phyloP scores from a whole-genome alignment of 441 rosid genomes.

The Populus hybrid region DNA sequence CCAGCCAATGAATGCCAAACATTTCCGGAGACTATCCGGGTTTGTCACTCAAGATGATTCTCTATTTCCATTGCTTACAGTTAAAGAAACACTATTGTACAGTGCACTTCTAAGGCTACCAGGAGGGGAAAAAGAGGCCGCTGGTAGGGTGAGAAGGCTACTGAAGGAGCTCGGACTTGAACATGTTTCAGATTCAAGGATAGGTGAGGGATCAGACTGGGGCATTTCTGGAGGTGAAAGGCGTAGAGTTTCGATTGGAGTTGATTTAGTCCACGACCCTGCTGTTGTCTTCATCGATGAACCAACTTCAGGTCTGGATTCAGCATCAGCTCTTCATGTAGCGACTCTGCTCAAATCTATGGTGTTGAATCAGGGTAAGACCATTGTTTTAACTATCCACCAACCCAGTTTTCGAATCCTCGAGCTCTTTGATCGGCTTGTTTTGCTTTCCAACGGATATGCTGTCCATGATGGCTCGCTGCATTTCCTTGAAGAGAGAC shows the following conservation, averaged over 20 bases:
- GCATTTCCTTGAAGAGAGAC: constrained; percentile 53
- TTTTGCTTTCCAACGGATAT: constrained; percentile 66
- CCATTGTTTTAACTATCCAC: constrained; percentile 74
- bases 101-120: constrained; percentile 76
- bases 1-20: constrained; percentile 46
- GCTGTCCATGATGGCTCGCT: constrained; percentile 57
- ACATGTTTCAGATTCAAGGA: constrained; percentile 50
- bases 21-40: constrained; percentile 66
- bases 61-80: constrained; percentile 76
- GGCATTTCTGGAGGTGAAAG: constrained; percentile 93
- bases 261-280: constrained; percentile 88
- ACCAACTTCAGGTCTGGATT: constrained; percentile 93
- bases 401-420: constrained; percentile 91
- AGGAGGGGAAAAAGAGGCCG: constrained; percentile 45
- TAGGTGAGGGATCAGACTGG: constrained; percentile 52
- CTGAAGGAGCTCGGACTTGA: constrained; percentile 69
- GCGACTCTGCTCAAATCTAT: constrained; percentile 59
- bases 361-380: constrained; percentile 70
- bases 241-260: constrained; percentile 83
- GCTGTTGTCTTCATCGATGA: constrained; percentile 75
- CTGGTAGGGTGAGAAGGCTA: constrained; percentile 45
- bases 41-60: constrained; percentile 86
- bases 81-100: constrained; percentile 74
- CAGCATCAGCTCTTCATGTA: constrained; percentile 76
- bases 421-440: constrained; percentile 57